Evolutionary conservation across 768 basidiomycete species (phyloP).

Genomic region (Clitopilus hobsonii): DNA sequence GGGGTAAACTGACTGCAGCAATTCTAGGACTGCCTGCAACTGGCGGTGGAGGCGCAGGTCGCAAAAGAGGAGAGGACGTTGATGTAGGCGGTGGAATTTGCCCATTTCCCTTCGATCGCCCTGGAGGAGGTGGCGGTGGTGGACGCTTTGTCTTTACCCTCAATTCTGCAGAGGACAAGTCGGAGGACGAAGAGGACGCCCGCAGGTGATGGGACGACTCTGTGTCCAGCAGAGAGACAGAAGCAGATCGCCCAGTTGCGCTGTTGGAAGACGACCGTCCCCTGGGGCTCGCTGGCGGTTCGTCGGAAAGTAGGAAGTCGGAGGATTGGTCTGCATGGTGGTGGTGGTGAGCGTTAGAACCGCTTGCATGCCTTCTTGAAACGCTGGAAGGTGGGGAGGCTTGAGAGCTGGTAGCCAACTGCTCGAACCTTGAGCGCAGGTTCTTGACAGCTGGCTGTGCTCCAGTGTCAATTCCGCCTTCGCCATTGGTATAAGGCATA

Average conservation of each 20-base stretch:
- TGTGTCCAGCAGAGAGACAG: neutral
- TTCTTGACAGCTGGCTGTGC: constrained; percentile 63
- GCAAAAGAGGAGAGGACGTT: constrained; percentile 43
- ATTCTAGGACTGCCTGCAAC: constrained; percentile 18
- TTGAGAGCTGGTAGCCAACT: constrained; percentile 35
- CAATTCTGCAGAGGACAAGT: constrained; percentile 52
- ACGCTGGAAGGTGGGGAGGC: constrained; percentile 13
- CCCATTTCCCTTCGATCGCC: constrained; percentile 24
- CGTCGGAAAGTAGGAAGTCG: constrained; percentile 5
- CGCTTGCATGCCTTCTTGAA: neutral
- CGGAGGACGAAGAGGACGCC: constrained; percentile 48
- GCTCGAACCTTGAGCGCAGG: constrained; percentile 68
- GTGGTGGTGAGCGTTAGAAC: constrained; percentile 2
- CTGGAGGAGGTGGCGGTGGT: constrained; percentile 58
- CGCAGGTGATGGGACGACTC: constrained; percentile 27
- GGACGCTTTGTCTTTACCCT: constrained; percentile 40
- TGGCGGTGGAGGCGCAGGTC: constrained; percentile 34
- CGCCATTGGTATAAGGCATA: constrained; percentile 3
- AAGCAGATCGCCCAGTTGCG: constrained; percentile 9
- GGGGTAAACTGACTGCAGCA: constrained; percentile 7
- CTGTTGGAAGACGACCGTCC: constrained; percentile 32
- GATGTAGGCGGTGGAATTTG: constrained; percentile 37
- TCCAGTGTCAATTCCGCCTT: constrained; percentile 42
- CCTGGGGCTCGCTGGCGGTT: constrained; percentile 31
- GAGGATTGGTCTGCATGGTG: constrained; percentile 8